A percentile compares a stretch with the other conserved stretches of the same genome.
phyloP scores from a whole-genome alignment of 106 monocot species.

The Dactylorhiza incarnata region DNA sequence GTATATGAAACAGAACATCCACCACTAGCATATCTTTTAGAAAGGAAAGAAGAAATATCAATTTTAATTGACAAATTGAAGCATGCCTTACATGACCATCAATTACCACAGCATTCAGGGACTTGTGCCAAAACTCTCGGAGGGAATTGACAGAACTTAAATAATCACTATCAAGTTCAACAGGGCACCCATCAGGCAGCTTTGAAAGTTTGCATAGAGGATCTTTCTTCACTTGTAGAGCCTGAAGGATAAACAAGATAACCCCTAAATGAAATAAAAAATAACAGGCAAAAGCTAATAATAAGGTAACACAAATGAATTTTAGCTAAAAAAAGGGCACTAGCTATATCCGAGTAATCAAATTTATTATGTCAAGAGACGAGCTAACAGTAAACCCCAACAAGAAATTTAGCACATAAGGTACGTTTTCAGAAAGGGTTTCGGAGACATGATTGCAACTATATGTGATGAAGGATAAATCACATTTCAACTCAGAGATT shows the following conservation, averaged over 20 bases:
- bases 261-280: not conserved
- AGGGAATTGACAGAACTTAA: conserved; percentile 51
- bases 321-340: not conserved
- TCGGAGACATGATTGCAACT: no score
- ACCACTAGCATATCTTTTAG: not conserved
- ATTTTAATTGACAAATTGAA: not conserved
- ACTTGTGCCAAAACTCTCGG: conserved; percentile 70
- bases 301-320: not conserved
- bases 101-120: conserved; percentile 45
- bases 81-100: conserved; percentile 56
- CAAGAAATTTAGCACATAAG: not conserved
- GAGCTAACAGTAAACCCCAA: not conserved
- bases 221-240: conserved; percentile 23
- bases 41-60: not conserved
- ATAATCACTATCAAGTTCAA: conserved; percentile 38
- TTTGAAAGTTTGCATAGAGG: conserved; percentile 28
- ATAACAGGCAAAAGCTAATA: not conserved
- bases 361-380: not conserved
- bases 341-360: not conserved
- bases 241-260: conserved; percentile 18
- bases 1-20: not conserved
- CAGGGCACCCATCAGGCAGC: conserved; percentile 48
- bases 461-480: not conserved
- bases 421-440: not conserved
- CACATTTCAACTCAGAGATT: not conserved